These are phyloP conservation scores for Diplosphaera chodatii DNA, from an alignment of 139 green algal species.

Conservation along the genomic window DNA sequence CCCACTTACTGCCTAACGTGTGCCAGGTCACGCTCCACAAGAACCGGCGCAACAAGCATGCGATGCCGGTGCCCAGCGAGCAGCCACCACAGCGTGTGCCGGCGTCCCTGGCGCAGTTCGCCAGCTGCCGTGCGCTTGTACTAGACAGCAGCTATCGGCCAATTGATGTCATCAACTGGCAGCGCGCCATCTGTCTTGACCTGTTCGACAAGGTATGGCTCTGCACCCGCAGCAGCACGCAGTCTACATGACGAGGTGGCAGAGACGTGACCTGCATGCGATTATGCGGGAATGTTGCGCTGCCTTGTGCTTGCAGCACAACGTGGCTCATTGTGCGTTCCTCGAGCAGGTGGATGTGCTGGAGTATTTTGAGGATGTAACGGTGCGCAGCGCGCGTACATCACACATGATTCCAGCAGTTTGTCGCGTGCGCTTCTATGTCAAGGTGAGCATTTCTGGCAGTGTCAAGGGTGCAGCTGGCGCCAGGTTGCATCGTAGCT, in stretches of 20 bases:
- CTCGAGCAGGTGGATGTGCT: constrained; percentile 38
- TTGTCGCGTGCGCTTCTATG: constrained; percentile 27
- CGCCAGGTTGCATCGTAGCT: no score
- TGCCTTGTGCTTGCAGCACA: not conserved
- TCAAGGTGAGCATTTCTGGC: constrained; percentile 3
- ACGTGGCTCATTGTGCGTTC: not conserved
- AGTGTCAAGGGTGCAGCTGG: no score
- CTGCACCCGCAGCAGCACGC: not conserved
- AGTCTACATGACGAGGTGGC: not conserved
- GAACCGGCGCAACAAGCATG: not conserved
- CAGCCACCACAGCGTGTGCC: not conserved
- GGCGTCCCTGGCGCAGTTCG: not conserved
- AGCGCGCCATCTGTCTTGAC: constrained; percentile 46
- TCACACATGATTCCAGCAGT: constrained; percentile 32
- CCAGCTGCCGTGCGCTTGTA: constrained; percentile 39
- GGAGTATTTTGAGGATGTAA: constrained; percentile 48
- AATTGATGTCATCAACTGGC: constrained; percentile 51
- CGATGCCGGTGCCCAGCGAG: not conserved
- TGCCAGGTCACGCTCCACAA: not conserved
- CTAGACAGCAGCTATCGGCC: constrained; percentile 52
- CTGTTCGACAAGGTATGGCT: constrained; percentile 38
- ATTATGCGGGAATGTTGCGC: not conserved
- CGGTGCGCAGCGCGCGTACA: constrained; percentile 9
- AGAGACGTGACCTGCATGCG: no score
- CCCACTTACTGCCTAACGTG: no score